Base-by-base conservation (phyloP, 2,329 filamentous ascomycete species). In the Hirsutella thompsonii region DNA sequence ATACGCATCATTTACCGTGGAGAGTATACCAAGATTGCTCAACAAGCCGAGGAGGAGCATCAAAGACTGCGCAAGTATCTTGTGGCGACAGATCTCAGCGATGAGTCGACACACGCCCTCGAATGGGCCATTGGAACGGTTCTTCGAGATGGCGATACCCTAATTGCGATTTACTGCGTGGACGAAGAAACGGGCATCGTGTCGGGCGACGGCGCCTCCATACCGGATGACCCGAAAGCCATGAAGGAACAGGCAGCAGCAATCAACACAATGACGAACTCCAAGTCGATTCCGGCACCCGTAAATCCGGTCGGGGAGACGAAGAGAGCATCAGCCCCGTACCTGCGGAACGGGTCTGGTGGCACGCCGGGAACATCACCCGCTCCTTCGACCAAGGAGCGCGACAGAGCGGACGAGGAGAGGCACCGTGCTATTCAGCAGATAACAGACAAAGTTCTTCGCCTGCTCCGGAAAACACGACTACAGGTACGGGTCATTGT, bases 101-200 rank as follows among this genome's bases (percentile, higher is more conserved):
- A 92, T 30, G 92, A 98, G 63, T 89, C 90, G 4, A 85, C 86
- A 6, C 93, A 96, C 58, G 92, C 92, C 1, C 70, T 98, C 26
- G 92, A 98, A 59, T 98, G 92, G 92, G 92, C 90, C 0, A 89
- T 98, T 42, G 92, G 92, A 8, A 96, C 90, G 0, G 88, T 96
- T 5, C 69, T 98, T 23, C 77, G 92, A 38, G 89, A 96, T 51
- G 92, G 92, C 8, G 92, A 98, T 57, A 96, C 90, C 0, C 70
- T 98, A 29, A 79, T 95, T 46, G 88, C 87, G 2, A 86, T 96
- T 36, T 94, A 93, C 63, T 94, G 89, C 43, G 81, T 94, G 20
- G 88, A 95, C 49, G 90, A 96, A 57, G 90, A 96, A 51, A 72
- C 72, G 8, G 77, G 74, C 14, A 72, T 79, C n/a, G 61, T 61